These are phyloP conservation scores for Lactifluus subvellereus DNA, from an alignment of 768 basidiomycete species.

Conservation along the genomic window DNA sequence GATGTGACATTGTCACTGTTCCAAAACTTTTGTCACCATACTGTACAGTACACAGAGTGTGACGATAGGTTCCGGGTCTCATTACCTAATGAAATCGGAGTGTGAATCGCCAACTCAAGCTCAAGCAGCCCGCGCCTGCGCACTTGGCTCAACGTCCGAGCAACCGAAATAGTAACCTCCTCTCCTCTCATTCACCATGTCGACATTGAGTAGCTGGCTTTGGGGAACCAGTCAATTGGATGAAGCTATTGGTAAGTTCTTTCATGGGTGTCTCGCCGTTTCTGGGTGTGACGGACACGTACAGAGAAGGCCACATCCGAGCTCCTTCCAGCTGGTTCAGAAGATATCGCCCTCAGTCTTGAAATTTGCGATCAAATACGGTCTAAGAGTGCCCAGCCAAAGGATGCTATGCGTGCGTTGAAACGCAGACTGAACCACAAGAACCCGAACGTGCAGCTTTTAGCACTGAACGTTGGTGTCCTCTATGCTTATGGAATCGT, in stretches of 20 bases:
- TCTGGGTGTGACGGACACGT: neutral
- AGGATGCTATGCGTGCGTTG: slow-evolving; percentile 82
- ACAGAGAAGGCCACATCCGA: slow-evolving; percentile 94
- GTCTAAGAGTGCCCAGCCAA: slow-evolving; percentile 79
- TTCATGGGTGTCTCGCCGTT: neutral
- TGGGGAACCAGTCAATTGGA: slow-evolving; percentile 25
- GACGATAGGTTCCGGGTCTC: neutral
- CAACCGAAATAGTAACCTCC: neutral
- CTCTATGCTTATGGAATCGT: neutral
- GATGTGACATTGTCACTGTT: too few species aligned
- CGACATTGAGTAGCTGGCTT: slow-evolving; percentile 22
- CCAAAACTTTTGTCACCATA: too few species aligned
- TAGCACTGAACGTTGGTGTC: slow-evolving; percentile 71
- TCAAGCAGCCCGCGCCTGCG: neutral
- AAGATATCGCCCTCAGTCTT: slow-evolving; percentile 89
- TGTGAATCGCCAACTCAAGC: neutral
- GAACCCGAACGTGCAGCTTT: slow-evolving; percentile 92
- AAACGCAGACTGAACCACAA: slow-evolving; percentile 85
- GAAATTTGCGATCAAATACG: slow-evolving; percentile 97
- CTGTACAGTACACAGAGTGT: too few species aligned
- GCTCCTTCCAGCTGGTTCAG: slow-evolving; percentile 70
- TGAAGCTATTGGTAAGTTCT: slow-evolving; percentile 22
- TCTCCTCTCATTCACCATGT: slow-evolving; percentile 15
- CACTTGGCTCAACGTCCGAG: neutral
- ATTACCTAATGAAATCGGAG: slow-evolving; percentile 10